Percentiles rank a stretch among this genome's conserved stretches.
phyloP scores from a whole-genome alignment of 352 stramenopile species.

The Pythium insidiosum region DNA sequence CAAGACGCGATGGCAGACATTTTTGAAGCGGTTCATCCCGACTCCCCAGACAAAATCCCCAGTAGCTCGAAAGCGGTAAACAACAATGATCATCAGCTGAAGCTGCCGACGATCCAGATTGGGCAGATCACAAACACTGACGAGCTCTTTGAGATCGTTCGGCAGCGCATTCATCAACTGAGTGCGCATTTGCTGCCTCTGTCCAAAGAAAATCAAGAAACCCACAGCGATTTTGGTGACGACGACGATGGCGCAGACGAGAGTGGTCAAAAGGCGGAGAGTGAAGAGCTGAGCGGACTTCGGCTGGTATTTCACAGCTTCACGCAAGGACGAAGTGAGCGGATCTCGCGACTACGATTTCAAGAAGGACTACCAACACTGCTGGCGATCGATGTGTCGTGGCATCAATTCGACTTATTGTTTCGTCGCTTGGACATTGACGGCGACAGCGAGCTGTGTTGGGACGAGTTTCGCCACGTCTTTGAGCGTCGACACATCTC shows the following conservation, averaged over 20 bases:
- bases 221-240: slow-evolving; percentile 39
- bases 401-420: slow-evolving; percentile 43
- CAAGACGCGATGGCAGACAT: slow-evolving; percentile 24
- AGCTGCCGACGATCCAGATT: slow-evolving; percentile 28
- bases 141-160: slow-evolving; percentile 41
- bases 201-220: slow-evolving; percentile 17
- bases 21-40: slow-evolving; percentile 11
- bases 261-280: background rate
- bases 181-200: slow-evolving; percentile 16
- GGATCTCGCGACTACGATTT: slow-evolving; percentile 34
- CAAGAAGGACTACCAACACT: slow-evolving; percentile 24
- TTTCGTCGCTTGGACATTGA: slow-evolving; percentile 34
- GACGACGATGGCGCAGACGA: slow-evolving; percentile 18
- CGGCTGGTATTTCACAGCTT: slow-evolving; percentile 28
- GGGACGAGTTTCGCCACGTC: slow-evolving; percentile 27
- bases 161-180: slow-evolving; percentile 28
- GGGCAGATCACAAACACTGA: slow-evolving; percentile 37
- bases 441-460: slow-evolving; percentile 25
- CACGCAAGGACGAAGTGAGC: slow-evolving; percentile 6
- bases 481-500: slow-evolving; percentile 20
- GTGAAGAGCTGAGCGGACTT: slow-evolving; percentile 18
- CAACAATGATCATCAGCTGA: background rate
- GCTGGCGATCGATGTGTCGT: slow-evolving; percentile 31
- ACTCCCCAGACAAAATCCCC: slow-evolving; percentile 8
- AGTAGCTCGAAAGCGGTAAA: background rate